Evolutionary conservation across 495 filamentous ascomycete species (phyloP).

Genomic region (Penicillium steckii): DNA sequence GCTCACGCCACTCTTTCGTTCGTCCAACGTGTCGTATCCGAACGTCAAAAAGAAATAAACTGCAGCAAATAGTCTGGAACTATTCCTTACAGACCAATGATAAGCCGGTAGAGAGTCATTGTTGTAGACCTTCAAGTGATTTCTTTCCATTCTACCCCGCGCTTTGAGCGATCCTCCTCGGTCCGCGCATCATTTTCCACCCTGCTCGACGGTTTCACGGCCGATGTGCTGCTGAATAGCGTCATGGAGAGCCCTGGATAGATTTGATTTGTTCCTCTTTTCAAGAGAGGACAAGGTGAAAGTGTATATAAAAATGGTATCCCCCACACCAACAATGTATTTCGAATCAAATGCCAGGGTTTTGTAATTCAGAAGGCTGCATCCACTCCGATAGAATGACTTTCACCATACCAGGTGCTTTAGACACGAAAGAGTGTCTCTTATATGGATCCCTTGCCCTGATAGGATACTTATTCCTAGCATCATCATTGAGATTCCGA

Average conservation of each 20-base stretch:
- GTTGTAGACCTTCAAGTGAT: neutral
- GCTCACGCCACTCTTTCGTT: slow-evolving; percentile 8
- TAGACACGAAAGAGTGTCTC: slow-evolving; percentile 2
- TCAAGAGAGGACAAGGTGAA: neutral
- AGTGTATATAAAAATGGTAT: neutral
- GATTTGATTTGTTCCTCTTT: neutral
- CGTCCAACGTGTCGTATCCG: neutral
- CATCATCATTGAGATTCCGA: slow-evolving; percentile 44
- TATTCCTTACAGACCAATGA: neutral
- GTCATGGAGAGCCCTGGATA: neutral
- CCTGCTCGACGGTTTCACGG: neutral
- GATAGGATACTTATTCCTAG: slow-evolving; percentile 20
- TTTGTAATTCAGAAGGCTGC: neutral
- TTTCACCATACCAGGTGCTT: neutral
- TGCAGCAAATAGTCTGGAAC: neutral
- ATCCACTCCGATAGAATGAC: neutral
- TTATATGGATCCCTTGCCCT: slow-evolving; percentile 9
- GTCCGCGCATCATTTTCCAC: slow-evolving; percentile 2
- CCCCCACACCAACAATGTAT: neutral
- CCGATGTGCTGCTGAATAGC: neutral
- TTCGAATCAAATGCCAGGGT: neutral
- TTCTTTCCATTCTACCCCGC: slow-evolving; percentile 7
- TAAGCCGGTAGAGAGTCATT: neutral
- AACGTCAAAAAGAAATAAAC: neutral
- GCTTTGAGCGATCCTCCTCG: slow-evolving; percentile 8